These are phyloP conservation scores for Exophiala sideris DNA, from an alignment of 2,329 filamentous ascomycete species.

Conservation along the genomic window DNA sequence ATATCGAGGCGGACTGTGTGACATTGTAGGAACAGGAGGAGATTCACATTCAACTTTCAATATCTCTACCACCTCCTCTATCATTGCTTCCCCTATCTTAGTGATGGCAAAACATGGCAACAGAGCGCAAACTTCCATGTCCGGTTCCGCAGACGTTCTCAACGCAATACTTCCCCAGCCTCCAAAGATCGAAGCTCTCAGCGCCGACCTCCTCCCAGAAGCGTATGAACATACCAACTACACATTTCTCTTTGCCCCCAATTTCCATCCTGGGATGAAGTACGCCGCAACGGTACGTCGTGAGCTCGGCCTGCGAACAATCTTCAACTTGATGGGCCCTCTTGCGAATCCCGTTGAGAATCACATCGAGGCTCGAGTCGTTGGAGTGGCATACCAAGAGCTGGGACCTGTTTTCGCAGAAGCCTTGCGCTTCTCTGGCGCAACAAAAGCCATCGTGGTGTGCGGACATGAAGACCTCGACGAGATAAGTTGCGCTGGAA, in stretches of 20 bases:
- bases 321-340: conserved; percentile 95
- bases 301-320: conserved; percentile 88
- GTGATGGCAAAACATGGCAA: conserved; percentile 95
- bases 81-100: conserved; percentile 80
- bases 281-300: conserved; percentile 81
- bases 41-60: conserved; percentile 98
- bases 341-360: conserved; percentile 86
- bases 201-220: conserved; percentile 63
- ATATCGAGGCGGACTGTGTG: conserved; percentile 81
- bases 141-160: conserved; percentile 89
- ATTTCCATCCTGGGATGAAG: conserved; percentile 94
- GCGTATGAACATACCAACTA: conserved; percentile 85
- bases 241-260: conserved; percentile 90
- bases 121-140: conserved; percentile 89
- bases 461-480: conserved; percentile 94
- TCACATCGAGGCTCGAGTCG: conserved; percentile 79
- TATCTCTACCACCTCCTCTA: conserved; percentile 91
- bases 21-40: conserved; percentile 96
- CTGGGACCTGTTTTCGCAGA: conserved; percentile 87
- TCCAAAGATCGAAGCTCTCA: conserved; percentile 71
- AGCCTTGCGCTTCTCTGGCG: conserved; percentile 71
- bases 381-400: conserved; percentile 87
- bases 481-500: conserved; percentile 87
- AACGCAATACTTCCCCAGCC: conserved; percentile 68
- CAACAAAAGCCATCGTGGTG: conserved; percentile 80